Evolutionary conservation across 176 grass and related monocot species (phyloP).

Genomic region (Oryza meyeriana): DNA sequence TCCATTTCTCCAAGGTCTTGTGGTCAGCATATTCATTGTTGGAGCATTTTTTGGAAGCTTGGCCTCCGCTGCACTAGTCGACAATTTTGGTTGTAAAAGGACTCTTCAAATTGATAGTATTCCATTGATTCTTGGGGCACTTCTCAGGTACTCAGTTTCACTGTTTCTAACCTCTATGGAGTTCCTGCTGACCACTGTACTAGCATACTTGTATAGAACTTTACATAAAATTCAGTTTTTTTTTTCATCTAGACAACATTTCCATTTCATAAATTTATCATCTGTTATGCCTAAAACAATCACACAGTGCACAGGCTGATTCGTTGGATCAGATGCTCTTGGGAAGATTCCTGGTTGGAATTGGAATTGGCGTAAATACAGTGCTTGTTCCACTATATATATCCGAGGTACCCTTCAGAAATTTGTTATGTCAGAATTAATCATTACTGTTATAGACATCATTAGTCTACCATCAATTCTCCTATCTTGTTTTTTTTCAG

Average conservation of each 20-base stretch:
- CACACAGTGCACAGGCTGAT: constrained; percentile 76
- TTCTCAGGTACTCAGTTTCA: constrained; percentile 65
- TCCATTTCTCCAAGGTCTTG: constrained; percentile 87
- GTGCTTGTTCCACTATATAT: constrained; percentile 94
- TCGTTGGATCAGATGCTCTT: constrained; percentile 86
- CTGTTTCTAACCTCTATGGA: constrained; percentile 20
- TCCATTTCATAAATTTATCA: constrained; percentile 16
- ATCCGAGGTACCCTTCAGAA: constrained; percentile 63
- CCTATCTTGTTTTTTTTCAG: neutral
- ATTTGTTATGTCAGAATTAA: constrained; percentile 15
- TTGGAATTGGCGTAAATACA: constrained; percentile 90
- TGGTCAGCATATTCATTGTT: constrained; percentile 98
- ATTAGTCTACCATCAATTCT: constrained; percentile 4
- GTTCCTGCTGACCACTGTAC: constrained; percentile 5
- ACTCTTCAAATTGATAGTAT: constrained; percentile 85
- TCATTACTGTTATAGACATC: neutral
- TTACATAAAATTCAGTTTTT: constrained; percentile 11
- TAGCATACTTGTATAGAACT: constrained; percentile 1
- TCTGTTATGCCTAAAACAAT: constrained; percentile 21
- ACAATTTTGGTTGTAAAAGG: constrained; percentile 86
- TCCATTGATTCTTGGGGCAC: constrained; percentile 83
- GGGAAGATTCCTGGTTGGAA: constrained; percentile 96
- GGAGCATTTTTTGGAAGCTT: constrained; percentile 91
- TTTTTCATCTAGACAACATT: neutral
- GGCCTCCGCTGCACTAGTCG: constrained; percentile 67